phyloP scores from a whole-genome alignment of 2,329 filamentous ascomycete genomes.

The Colletotrichum cereale region DNA sequence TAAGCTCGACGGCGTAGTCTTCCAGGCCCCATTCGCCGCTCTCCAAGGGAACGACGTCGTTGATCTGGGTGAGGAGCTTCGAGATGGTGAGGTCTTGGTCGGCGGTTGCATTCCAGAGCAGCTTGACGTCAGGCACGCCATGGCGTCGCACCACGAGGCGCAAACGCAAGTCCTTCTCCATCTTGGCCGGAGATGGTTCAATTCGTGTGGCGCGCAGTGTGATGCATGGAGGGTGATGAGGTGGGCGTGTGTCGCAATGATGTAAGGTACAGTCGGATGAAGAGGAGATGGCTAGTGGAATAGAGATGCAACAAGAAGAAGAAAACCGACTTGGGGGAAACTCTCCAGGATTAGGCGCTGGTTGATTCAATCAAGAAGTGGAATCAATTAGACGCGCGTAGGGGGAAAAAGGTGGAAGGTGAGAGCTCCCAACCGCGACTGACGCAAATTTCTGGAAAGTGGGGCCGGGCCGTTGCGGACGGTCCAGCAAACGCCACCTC shows the following conservation, averaged over 20 bases:
- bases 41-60: slow-evolving; percentile 85
- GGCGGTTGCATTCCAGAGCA: slow-evolving; percentile 76
- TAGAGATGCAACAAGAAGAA: background rate
- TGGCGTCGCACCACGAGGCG: slow-evolving; percentile 80
- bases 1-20: slow-evolving; percentile 87
- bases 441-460: slow-evolving; percentile 37
- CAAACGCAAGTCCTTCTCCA: slow-evolving; percentile 71
- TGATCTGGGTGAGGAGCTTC: slow-evolving; percentile 81
- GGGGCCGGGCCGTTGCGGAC: slow-evolving; percentile 24
- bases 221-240: background rate
- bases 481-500: background rate
- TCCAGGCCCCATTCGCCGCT: slow-evolving; percentile 86
- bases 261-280: background rate
- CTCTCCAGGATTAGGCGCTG: background rate
- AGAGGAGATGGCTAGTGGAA: background rate
- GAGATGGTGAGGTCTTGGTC: slow-evolving; percentile 76
- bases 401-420: slow-evolving; percentile 1
- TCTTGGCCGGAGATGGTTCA: slow-evolving; percentile 16
- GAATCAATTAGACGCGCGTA: slow-evolving; percentile 20
- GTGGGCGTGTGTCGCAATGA: background rate
- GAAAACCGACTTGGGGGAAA: background rate
- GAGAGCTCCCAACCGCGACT: slow-evolving; percentile 30
- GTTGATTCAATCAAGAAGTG: background rate
- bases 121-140: slow-evolving; percentile 76
- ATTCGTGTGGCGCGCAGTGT: background rate